phyloP scores from a whole-genome alignment of 768 basidiomycete genomes.

The Russula compacta region DNA sequence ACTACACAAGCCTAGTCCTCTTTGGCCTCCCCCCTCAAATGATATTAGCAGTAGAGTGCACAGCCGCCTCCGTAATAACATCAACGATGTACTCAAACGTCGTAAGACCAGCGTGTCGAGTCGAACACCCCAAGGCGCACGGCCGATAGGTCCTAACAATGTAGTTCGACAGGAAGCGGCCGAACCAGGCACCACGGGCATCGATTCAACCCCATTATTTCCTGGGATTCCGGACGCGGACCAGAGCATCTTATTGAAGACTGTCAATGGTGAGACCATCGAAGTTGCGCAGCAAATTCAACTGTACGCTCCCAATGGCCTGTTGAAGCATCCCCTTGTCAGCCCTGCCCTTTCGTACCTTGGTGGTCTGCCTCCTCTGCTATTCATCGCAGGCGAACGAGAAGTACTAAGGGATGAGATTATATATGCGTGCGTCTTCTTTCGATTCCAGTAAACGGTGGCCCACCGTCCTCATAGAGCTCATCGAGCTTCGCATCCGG shows the following conservation, averaged over 20 bases:
- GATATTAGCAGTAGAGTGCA: conserved; percentile 51
- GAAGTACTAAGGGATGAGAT: conserved; percentile 92
- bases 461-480: conserved; percentile 39
- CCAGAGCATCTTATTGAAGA: conserved; percentile 39
- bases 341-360: conserved; percentile 76
- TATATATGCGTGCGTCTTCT: conserved; percentile 61
- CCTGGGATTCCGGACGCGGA: conserved; percentile 27
- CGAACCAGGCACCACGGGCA: conserved; percentile 33
- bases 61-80: conserved; percentile 47
- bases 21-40: conserved; percentile 70
- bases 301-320: conserved; percentile 72
- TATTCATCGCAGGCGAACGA: conserved; percentile 79
- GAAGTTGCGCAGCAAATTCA: conserved; percentile 68
- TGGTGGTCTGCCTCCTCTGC: conserved; percentile 82
- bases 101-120: conserved; percentile 17
- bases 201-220: conserved; percentile 40
- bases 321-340: conserved; percentile 72
- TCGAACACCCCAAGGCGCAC: background rate
- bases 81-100: conserved; percentile 45
- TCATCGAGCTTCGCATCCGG: conserved; percentile 85
- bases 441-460: background rate
- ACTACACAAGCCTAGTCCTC: conserved; percentile 65
- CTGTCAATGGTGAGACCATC: conserved; percentile 43
- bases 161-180: conserved; percentile 19
- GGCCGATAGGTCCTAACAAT: background rate